Base-by-base conservation (phyloP, 169 alveolate species). In the Plasmodium falciparum region DNA sequence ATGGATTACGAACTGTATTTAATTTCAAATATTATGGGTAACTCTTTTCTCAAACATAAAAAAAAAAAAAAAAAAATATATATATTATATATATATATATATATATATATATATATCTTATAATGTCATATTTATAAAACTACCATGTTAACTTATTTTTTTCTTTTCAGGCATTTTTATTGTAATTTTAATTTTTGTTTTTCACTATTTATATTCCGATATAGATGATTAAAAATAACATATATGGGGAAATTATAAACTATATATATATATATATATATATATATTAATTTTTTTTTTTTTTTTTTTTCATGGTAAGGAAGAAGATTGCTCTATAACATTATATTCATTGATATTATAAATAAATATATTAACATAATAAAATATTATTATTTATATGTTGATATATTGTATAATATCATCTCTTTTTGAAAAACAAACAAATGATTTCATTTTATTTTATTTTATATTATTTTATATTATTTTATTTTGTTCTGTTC, bases 1-100 rank as follows among this genome's bases (percentile, higher is more conserved):
- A 78, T 78, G 89, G 89, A 78, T 71, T 78, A 65, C 47, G 89
- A 78, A 45, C 80, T 78, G 80, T 78, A 66, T 70, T 50, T 78
- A 63, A 58, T 78, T 47, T 78, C 89, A 78, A 78, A 78, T 61
- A 78, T 76, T 69, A 24, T 76, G 47, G 89, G 89, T 76, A 76
- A 47, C 20, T n/a, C 47, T 43, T 67, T 67, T 13, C 9, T 5
- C 5, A 39, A 13, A n/a, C 24, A 39, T 6, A 2, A 12, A 20
- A 8, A 17, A 20, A 20, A 20, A 20, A 20, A 20, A 20, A 20
- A 20, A 20, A 20, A 20, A 20, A 20, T 0, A 20, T 20, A 20
- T 54, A 54, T 54, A n/a, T 52, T 52, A 11, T 54, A 15, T 54
- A 54, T 54, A 52, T 54, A 54, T 54, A n/a, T 52, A 52, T 52